Evolutionary conservation across 495 filamentous ascomycete species (phyloP).

Genomic region (Penicillium salamii): DNA sequence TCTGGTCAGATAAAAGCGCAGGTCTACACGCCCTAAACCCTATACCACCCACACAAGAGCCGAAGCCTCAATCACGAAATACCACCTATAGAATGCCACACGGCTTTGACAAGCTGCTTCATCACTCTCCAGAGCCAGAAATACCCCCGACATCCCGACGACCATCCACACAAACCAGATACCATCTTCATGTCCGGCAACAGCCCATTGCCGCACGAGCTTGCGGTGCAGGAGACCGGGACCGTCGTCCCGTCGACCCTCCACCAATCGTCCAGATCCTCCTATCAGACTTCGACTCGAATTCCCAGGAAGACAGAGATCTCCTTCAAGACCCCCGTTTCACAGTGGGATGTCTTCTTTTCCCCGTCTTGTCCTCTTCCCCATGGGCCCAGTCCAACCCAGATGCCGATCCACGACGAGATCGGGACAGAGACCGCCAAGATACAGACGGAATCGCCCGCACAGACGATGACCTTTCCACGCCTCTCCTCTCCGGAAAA

Average conservation of each 20-base stretch:
- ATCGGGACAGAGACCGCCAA: conserved; percentile 13
- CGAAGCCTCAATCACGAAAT: conserved; percentile 16
- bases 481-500: conserved; percentile 39
- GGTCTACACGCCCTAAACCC: conserved; percentile 14
- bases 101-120: conserved; percentile 43
- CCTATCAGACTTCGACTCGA: conserved; percentile 60
- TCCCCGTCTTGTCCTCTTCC: conserved; percentile 42
- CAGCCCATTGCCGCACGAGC: conserved; percentile 87
- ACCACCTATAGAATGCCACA: conserved; percentile 32
- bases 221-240: conserved; percentile 91
- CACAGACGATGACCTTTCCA: conserved; percentile 26
- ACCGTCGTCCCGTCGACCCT: conserved; percentile 90
- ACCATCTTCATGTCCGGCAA: conserved; percentile 74
- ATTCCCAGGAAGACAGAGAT: conserved; percentile 48
- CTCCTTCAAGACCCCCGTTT: conserved; percentile 72
- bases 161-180: conserved; percentile 32
- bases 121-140: conserved; percentile 31
- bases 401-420: conserved; percentile 51
- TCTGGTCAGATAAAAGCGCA: conserved; percentile 32
- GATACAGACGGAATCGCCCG: conserved; percentile 16
- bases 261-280: conserved; percentile 90
- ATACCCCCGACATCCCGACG: conserved; percentile 23
- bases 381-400: conserved; percentile 4
- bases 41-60: conserved; percentile 10
- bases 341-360: conserved; percentile 74